phyloP scores from a whole-genome alignment of 495 filamentous ascomycete genomes.

The Annulohypoxylon moriforme region DNA sequence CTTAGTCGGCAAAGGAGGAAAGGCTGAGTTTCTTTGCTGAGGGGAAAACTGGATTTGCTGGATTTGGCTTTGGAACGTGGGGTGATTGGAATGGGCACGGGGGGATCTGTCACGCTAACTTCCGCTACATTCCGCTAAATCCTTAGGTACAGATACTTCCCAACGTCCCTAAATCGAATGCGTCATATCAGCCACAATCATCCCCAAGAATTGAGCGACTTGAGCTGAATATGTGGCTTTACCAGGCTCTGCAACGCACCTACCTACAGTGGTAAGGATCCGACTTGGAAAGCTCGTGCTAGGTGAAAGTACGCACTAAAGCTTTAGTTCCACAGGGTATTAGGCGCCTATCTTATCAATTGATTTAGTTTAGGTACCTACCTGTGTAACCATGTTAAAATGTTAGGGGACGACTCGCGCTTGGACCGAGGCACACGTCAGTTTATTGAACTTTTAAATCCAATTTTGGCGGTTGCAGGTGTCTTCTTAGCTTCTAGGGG shows the following conservation, averaged over 20 bases:
- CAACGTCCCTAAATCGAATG: slow-evolving; percentile 14
- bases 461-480: slow-evolving; percentile 21
- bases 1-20: slow-evolving; percentile 4
- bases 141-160: background rate
- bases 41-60: background rate
- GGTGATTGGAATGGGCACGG: slow-evolving; percentile 14
- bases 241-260: background rate
- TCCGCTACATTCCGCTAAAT: background rate
- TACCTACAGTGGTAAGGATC: background rate
- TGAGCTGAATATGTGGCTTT: background rate
- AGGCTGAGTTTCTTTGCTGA: slow-evolving; percentile 12
- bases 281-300: background rate
- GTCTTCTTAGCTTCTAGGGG: slow-evolving; percentile 1
- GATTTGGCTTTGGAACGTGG: slow-evolving; percentile 28
- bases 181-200: slow-evolving; percentile 48
- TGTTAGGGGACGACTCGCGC: slow-evolving; percentile 23
- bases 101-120: background rate
- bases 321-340: slow-evolving; percentile 11
- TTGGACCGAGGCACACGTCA: slow-evolving; percentile 45
- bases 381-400: slow-evolving; percentile 6
- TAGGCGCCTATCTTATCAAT: slow-evolving; percentile 40
- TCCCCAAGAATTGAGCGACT: background rate
- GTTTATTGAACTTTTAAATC: slow-evolving; percentile 15
- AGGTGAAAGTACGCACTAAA: background rate
- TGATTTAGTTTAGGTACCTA: slow-evolving; percentile 18